Percentiles rank a stretch among this genome's conserved stretches.
Evolutionary conservation across 257 asterid species (phyloP).

Genomic region (Striga asiatica): DNA sequence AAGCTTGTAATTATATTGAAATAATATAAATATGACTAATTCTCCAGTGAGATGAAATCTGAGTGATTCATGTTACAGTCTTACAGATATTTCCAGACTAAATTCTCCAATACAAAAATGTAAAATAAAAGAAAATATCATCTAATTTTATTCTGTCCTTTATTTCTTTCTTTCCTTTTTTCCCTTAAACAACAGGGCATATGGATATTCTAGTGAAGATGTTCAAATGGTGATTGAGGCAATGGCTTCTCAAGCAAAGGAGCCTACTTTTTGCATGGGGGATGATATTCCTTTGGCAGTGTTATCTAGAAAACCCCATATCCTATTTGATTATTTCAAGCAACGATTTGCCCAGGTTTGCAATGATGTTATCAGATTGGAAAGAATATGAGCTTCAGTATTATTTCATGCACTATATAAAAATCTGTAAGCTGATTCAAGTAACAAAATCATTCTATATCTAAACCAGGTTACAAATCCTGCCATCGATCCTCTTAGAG

Average conservation of each 20-base stretch:
- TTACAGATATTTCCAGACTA: no score
- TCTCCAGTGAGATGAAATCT: no score
- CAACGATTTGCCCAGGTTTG: constrained; percentile 98
- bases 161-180: constrained; percentile 6
- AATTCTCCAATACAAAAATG: no score
- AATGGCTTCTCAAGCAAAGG: constrained; percentile 99
- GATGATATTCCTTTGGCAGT: constrained; percentile 97
- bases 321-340: constrained; percentile 92
- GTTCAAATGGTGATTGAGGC: constrained; percentile 98
- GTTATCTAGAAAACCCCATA: constrained; percentile 73
- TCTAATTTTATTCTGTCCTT: no score
- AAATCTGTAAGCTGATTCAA: constrained; percentile 7
- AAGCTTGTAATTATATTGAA: not conserved
- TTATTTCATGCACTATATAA: not conserved
- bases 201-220: constrained; percentile 97
- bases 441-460: constrained; percentile 12
- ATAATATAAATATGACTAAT: not conserved
- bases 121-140: no score
- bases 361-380: constrained; percentile 5
- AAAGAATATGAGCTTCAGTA: not conserved
- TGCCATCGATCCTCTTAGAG: constrained; percentile 97
- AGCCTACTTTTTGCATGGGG: constrained; percentile 99
- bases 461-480: constrained; percentile 88
- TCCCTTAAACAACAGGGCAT: constrained; percentile 55
- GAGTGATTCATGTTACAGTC: not conserved